These are phyloP conservation scores for Mollisia scopiformis DNA, from an alignment of 2,329 filamentous ascomycete genomes.

Conservation along the genomic window DNA sequence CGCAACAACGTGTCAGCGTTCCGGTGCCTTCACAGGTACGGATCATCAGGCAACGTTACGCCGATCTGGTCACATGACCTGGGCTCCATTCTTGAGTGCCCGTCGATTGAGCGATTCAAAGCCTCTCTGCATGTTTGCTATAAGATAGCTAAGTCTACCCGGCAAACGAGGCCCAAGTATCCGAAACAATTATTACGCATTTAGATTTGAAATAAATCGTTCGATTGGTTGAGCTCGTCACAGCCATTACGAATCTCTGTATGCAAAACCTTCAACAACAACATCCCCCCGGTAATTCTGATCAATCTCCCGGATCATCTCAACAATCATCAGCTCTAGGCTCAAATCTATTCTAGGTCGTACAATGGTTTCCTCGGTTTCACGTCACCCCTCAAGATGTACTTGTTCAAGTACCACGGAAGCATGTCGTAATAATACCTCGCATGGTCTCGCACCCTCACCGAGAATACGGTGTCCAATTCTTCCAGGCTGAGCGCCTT, in stretches of 20 bases:
- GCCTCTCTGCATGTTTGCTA: neutral
- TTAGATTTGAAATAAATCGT: too few relatives aligned
- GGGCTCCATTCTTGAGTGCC: neutral
- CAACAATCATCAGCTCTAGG: neutral
- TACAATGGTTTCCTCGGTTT: constrained; percentile 6
- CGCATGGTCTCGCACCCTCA: constrained; percentile 18
- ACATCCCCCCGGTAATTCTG: too few relatives aligned
- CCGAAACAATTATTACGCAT: too few relatives aligned
- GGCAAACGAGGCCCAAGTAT: too few relatives aligned
- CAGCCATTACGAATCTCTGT: too few relatives aligned
- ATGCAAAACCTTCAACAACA: neutral
- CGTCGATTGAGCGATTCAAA: neutral
- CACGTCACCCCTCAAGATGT: constrained; percentile 11
- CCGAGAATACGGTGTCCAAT: constrained; percentile 26
- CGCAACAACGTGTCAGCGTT: neutral
- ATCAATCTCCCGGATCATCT: neutral
- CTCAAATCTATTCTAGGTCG: constrained; percentile 4
- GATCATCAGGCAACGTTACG: neutral
- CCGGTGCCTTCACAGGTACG: too few relatives aligned
- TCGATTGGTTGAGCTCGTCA: too few relatives aligned
- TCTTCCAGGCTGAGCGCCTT: constrained; percentile 35
- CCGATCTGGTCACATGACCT: neutral
- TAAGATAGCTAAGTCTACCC: too few relatives aligned
- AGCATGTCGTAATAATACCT: constrained; percentile 18
- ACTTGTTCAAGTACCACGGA: constrained; percentile 21